These are phyloP conservation scores for Diaporthe sp. DNA, from an alignment of 2,329 filamentous ascomycete genomes.

Conservation along the genomic window DNA sequence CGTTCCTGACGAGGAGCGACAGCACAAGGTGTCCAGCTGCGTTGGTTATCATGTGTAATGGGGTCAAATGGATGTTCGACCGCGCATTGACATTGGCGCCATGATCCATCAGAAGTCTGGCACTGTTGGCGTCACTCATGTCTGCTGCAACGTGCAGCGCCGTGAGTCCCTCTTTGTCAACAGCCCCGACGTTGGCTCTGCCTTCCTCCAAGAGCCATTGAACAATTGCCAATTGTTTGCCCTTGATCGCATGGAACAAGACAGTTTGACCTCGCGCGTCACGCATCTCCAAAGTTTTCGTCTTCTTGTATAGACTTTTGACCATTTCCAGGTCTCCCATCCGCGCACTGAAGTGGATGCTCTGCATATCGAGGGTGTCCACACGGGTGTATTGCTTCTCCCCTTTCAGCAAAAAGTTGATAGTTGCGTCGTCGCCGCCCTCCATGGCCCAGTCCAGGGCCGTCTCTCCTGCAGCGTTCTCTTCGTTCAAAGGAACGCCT, in stretches of 20 bases:
- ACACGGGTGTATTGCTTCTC: background rate
- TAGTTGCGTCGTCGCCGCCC: background rate
- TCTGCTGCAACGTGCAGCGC: background rate
- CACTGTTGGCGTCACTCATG: background rate
- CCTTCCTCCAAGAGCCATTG: slow-evolving; percentile 8
- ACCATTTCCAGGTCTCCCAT: slow-evolving; percentile 5
- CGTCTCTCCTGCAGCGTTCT: background rate
- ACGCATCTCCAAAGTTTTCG: slow-evolving; percentile 10
- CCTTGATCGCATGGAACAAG: slow-evolving; percentile 8
- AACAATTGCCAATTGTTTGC: background rate
- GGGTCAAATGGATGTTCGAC: background rate
- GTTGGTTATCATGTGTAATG: background rate
- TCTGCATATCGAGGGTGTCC: slow-evolving; percentile 6
- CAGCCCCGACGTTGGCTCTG: background rate
- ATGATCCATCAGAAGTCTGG: background rate
- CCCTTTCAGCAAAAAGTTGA: background rate
- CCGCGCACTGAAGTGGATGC: background rate
- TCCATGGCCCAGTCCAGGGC: slow-evolving; percentile 2
- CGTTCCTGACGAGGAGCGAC: background rate
- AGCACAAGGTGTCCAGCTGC: background rate
- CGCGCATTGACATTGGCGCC: slow-evolving; percentile 1
- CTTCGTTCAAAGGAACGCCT: background rate
- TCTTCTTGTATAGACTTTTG: background rate
- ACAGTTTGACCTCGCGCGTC: slow-evolving; percentile 1
- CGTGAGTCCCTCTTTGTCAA: slow-evolving; percentile 1